Evolutionary conservation across 2,329 filamentous ascomycete genomes (phyloP), one percentile per base, ranked within the genome.

Genomic region (Fusarium haematococcum): DNA sequence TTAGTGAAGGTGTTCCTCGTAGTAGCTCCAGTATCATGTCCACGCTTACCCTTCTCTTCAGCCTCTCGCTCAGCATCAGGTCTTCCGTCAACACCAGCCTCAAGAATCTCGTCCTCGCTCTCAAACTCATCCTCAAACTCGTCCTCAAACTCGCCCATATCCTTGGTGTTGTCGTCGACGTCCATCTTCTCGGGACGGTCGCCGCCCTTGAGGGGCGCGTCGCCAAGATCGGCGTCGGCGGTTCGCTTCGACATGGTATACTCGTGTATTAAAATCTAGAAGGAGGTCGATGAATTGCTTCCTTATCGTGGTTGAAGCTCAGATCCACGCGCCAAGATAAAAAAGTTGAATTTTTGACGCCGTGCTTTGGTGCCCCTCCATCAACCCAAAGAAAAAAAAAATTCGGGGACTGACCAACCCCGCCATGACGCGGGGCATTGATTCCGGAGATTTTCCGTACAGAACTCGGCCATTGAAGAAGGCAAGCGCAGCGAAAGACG

Each of bases 111-210:
- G 82, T 98, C 95, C 73, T 91, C 89, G 79, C 87, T 97, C 87
- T 98, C 95, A 77, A 93, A 96, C 81, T 96, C 94, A 79, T 96
- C 94, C 83, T 96, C 94, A 77, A 96, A 98, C 81, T 98, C 96
- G 85, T 98, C 97, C 81, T 98, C 97, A 74, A 97, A 98, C 77
- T 98, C 94, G 80, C 91, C 91, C 87, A 92, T 91, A 30, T 91
- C 91, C 80, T 86, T 86, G 74, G 85, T 83, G 77, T 85, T 83
- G 76, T 86, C 83, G 78, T 94, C 91, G 62, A 94, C 88, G 68
- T 93, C 93, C 88, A 91, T 91, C 70, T 89, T 86, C 72, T 91
- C 90, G 6, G 89, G 90, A 41, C 90, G 88, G 25, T 88, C 87
- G 61, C 91, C 89, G 67, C 87, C 87, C 83, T 92, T 92, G 76